Conservation (phyloP, 1,284 basidiomycete species). For the Tremellales sp. region DNA sequence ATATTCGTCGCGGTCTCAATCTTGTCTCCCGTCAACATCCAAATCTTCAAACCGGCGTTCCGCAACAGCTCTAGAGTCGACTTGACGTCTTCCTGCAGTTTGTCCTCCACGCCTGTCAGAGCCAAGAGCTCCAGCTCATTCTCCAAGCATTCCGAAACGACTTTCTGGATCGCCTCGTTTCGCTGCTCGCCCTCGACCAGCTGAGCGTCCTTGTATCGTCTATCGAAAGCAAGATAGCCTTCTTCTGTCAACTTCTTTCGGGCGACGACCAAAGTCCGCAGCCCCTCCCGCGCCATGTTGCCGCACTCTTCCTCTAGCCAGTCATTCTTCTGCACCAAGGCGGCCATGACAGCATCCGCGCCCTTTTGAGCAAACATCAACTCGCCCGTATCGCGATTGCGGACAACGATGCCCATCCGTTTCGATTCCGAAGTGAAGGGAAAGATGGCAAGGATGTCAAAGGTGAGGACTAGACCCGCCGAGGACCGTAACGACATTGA, state of each 20-base stretch:
- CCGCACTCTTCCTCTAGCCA: slow-evolving; percentile 99
- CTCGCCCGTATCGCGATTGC: slow-evolving; percentile 69
- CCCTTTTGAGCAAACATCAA: slow-evolving; percentile 93
- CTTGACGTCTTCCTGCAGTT: slow-evolving; percentile 95
- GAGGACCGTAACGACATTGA: slow-evolving; percentile 74
- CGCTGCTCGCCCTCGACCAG: slow-evolving; percentile 66
- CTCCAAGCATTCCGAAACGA: slow-evolving; percentile 76
- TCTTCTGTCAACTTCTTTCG: slow-evolving; percentile 69
- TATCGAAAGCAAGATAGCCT: slow-evolving; percentile 70
- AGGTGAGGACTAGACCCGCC: slow-evolving; percentile 60
- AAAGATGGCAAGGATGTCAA: slow-evolving; percentile 89
- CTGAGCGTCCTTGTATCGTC: slow-evolving; percentile 71
- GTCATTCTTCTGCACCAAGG: slow-evolving; percentile 92
- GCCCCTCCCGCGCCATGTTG: slow-evolving; percentile 96
- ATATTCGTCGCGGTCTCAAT: slow-evolving; percentile 99
- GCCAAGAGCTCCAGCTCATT: slow-evolving; percentile 87
- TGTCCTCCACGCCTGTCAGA: slow-evolving; percentile 96
- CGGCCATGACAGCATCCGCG: slow-evolving; percentile 94
- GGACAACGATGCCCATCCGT: slow-evolving; percentile 96
- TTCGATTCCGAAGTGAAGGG: slow-evolving; percentile 98
- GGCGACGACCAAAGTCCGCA: slow-evolving; percentile 90
- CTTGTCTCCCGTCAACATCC: slow-evolving; percentile 99
- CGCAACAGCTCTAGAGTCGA: slow-evolving; percentile 86
- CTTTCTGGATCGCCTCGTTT: slow-evolving; percentile 71
- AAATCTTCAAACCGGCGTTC: slow-evolving; percentile 97